Evolutionary conservation across 495 filamentous ascomycete genomes (phyloP), one percentile per base, ranked within the genome.

Genomic region (Emericellopsis terricola): DNA sequence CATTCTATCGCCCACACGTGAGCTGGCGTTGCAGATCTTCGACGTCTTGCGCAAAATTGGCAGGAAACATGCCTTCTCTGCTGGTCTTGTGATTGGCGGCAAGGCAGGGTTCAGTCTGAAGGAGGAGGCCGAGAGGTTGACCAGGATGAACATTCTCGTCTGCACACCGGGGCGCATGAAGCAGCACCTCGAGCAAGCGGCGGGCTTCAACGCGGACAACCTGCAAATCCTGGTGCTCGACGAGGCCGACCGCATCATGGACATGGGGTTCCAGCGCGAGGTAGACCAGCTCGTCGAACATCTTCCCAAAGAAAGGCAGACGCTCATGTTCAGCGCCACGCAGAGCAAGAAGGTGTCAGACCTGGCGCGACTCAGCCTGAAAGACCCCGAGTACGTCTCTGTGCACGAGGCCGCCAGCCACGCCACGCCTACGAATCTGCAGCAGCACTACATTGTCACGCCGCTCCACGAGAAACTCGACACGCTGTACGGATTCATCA

Each of bases 11-110:
- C 89, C 89, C 1, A 99, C 89, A 3, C 74, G 89, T 45, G 89
- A 99, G 50, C 62, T 99, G 19, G 89, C 89, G 1, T 83, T 91
- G 15, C 89, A 99, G 55, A 99, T 96, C 30, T 99, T 99, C 52
- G 82, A 93, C 30, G 87, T 96, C 0, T 52, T 99, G 43, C 70
- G 83, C 15, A 93, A 87, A 46, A 73, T 99, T 31, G 89, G 89
- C 4, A 67, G 82, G 28, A 74, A 86, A 29, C 89, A 99, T 53
- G 62, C 71, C 15, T 94, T 96, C 51, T 91, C 87, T 2, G 89
- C 89, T 1, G 89, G 91, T 0, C 52, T 99, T 44, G 73, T 99
- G 1, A 94, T 94, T 44, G 89, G 89, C n/a, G 89, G 89, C 7
- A 91, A 86, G 61, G n/a, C n/a, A n/a, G n/a, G n/a, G n/a, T n/a